phyloP scores from a whole-genome alignment of 805 yeast species.

The Wickerhamia fluorescens region DNA sequence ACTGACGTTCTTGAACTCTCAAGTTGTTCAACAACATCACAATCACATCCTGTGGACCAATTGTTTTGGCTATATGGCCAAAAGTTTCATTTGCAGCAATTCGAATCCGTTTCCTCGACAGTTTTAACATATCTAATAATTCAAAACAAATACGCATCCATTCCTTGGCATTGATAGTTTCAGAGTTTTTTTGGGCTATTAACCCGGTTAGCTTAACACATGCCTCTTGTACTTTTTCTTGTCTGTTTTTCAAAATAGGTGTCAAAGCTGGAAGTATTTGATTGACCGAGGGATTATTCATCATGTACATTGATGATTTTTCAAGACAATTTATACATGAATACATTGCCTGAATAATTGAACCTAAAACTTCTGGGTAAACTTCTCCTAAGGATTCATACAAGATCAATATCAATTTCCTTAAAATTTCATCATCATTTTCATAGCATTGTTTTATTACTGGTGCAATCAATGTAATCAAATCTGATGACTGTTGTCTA shows the following conservation, averaged over 20 bases:
- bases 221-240: constrained; percentile 84
- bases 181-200: constrained; percentile 75
- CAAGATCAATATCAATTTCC: constrained; percentile 64
- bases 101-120: constrained; percentile 69
- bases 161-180: constrained; percentile 80
- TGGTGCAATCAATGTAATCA: constrained; percentile 60
- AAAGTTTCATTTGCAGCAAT: constrained; percentile 84
- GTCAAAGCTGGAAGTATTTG: constrained; percentile 83
- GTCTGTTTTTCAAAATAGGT: constrained; percentile 83
- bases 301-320: constrained; percentile 45
- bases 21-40: constrained; percentile 78
- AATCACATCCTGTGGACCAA: constrained; percentile 93
- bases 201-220: constrained; percentile 74
- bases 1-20: constrained; percentile 90
- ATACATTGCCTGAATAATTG: constrained; percentile 66
- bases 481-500: constrained; percentile 79
- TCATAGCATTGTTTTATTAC: constrained; percentile 54
- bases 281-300: constrained; percentile 62
- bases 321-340: constrained; percentile 57
- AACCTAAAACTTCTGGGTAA: constrained; percentile 88
- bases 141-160: constrained; percentile 98
- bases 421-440: constrained; percentile 50
- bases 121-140: constrained; percentile 78
- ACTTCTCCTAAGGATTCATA: constrained; percentile 93
- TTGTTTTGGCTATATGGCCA: constrained; percentile 83